A percentile compares a stretch with the other conserved stretches of the same genome.
Evolutionary conservation across 768 basidiomycete genomes (phyloP).

Genomic region (Sarcomyxa edulis): DNA sequence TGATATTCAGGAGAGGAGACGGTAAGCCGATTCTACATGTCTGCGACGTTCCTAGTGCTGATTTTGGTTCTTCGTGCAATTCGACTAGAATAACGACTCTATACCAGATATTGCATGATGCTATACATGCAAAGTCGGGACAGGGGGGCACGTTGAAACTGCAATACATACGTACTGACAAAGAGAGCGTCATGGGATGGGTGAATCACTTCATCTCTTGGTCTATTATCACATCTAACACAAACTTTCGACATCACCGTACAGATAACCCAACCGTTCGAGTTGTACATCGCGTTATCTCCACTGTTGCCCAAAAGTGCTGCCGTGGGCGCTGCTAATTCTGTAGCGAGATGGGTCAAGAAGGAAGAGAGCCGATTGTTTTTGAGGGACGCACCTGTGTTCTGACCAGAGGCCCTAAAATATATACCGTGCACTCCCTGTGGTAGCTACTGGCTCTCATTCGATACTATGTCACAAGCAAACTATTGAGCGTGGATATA

Average conservation of each 20-base stretch:
- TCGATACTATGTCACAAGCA: too few species aligned
- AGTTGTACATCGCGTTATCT: slow-evolving; percentile 81
- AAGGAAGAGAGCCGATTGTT: slow-evolving; percentile 82
- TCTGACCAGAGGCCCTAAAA: too few species aligned
- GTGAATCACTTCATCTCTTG: slow-evolving; percentile 38
- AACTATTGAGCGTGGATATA: too few species aligned
- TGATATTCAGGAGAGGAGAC: slow-evolving; percentile 46
- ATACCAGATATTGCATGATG: slow-evolving; percentile 85
- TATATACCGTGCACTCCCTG: too few species aligned
- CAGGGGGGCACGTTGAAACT: slow-evolving; percentile 78
- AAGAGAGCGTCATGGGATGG: slow-evolving; percentile 93
- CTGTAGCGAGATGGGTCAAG: slow-evolving; percentile 87
- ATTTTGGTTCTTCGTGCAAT: neutral
- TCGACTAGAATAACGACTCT: slow-evolving; percentile 65
- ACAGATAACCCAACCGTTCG: slow-evolving; percentile 91
- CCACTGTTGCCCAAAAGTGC: slow-evolving; percentile 85
- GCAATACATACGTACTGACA: slow-evolving; percentile 80
- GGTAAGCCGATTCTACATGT: slow-evolving; percentile 42
- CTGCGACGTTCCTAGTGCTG: too few species aligned
- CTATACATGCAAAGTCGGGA: slow-evolving; percentile 85
- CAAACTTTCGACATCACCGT: neutral
- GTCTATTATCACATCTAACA: slow-evolving; percentile 2
- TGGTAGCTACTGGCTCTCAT: too few species aligned
- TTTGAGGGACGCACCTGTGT: slow-evolving; percentile 85
- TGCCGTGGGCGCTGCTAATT: slow-evolving; percentile 83